phyloP scores from a whole-genome alignment of 169 alveolate genomes.

The Plasmodium yoelii region DNA sequence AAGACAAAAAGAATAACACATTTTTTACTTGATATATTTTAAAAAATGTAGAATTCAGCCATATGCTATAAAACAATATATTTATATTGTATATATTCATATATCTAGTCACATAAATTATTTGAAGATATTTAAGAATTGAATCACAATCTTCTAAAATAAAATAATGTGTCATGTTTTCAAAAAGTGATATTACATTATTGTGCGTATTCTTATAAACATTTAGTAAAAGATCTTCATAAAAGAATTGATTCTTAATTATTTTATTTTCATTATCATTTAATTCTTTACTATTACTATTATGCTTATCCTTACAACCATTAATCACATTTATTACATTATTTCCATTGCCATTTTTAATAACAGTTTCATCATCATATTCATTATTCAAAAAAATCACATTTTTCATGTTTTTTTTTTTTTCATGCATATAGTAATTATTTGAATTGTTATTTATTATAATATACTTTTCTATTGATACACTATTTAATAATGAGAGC shows the following conservation, averaged over 20 bases:
- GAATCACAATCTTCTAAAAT: conserved; percentile 63
- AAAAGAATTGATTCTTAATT: neutral
- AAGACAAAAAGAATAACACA: conserved; percentile 44
- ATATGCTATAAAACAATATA: conserved; percentile 56
- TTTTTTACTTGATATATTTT: conserved; percentile 66
- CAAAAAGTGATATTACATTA: conserved; percentile 17
- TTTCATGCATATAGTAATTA: neutral
- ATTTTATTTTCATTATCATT: neutral
- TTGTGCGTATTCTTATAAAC: conserved; percentile 8
- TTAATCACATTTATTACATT: neutral
- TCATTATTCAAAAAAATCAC: neutral
- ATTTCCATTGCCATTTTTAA: neutral
- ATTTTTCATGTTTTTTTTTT: neutral
- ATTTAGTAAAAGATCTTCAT: conserved; percentile 28
- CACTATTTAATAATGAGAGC: conserved; percentile 2
- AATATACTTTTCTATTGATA: conserved; percentile 30
- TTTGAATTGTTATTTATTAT: neutral
- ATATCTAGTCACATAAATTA: conserved; percentile 49
- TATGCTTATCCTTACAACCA: neutral
- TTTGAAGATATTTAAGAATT: conserved; percentile 48
- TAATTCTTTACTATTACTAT: neutral
- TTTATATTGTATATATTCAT: conserved; percentile 30
- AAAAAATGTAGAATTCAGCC: conserved; percentile 50
- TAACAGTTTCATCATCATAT: neutral
- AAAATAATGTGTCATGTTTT: conserved; percentile 50